Evolutionary conservation across 2,329 filamentous ascomycete genomes (phyloP).

Genomic region (Cordyceps fumosorosea): DNA sequence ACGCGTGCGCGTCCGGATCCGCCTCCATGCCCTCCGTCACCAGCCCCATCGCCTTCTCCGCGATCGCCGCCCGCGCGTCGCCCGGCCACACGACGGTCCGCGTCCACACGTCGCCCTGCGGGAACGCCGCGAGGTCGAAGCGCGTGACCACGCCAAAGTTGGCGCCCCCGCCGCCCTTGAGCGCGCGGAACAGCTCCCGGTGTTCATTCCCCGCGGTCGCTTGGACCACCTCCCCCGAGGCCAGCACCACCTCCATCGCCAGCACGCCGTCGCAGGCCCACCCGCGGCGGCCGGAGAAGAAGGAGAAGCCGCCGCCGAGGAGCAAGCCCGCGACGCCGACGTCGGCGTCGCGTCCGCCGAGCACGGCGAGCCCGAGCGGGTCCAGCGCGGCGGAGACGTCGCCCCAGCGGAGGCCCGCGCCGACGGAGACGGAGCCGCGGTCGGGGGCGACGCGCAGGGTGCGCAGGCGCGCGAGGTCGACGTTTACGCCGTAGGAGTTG

Average conservation of each 20-base stretch:
- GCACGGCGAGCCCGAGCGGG: conserved; percentile 18
- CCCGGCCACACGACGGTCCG: conserved; percentile 16
- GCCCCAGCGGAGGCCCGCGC: conserved; percentile 38
- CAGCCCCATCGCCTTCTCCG: conserved; percentile 15
- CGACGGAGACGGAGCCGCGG: conserved; percentile 31
- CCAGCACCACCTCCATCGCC: conserved; percentile 41
- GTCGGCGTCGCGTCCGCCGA: conserved; percentile 14
- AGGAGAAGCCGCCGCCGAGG: conserved; percentile 36
- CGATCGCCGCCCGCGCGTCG: conserved; percentile 14
- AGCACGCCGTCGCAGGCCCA: conserved; percentile 32
- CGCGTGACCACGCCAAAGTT: conserved; percentile 35
- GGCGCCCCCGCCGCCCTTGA: conserved; percentile 33
- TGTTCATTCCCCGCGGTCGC: conserved; percentile 30
- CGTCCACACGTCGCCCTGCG: conserved; percentile 25
- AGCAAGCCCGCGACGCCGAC: conserved; percentile 15
- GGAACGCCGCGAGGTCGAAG: conserved; percentile 24
- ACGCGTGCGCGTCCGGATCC: conserved; percentile 19
- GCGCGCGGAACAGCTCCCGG: conserved; percentile 37
- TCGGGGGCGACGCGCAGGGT: conserved; percentile 27
- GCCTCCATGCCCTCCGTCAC: conserved; percentile 14
- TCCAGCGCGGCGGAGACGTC: conserved; percentile 36
- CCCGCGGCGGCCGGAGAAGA: conserved; percentile 32
- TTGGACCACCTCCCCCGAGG: conserved; percentile 36
- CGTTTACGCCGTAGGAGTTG: conserved; percentile 30
- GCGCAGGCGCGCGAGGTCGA: conserved; percentile 38